Conservation (phyloP, 495 filamentous ascomycete genomes). For the Cudoniella acicularis region DNA sequence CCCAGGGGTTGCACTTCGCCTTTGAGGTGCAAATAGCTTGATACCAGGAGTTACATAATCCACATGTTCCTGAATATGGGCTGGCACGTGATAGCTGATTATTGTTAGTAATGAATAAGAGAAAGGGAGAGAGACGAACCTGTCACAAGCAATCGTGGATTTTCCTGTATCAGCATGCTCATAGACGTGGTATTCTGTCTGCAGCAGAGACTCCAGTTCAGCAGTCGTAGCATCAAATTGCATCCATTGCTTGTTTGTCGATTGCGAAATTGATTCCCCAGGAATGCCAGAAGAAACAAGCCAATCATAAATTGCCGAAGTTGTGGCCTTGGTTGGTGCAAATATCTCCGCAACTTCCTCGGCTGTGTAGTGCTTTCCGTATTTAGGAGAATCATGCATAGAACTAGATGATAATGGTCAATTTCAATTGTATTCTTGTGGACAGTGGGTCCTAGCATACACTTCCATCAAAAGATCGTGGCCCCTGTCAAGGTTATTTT, state of each 20-base stretch:
- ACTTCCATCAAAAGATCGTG: slow-evolving; percentile 15
- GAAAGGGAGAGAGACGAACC: slow-evolving; percentile 20
- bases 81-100: slow-evolving; percentile 46
- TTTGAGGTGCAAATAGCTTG: slow-evolving; percentile 28
- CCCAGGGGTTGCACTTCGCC: background rate
- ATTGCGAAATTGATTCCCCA: slow-evolving; percentile 15
- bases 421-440: slow-evolving; percentile 18
- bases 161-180: slow-evolving; percentile 37
- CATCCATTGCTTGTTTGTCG: slow-evolving; percentile 42
- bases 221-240: slow-evolving; percentile 48
- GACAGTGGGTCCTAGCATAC: slow-evolving; percentile 7
- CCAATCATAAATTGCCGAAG: slow-evolving; percentile 42
- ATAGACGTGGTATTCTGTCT: slow-evolving; percentile 55
- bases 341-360: slow-evolving; percentile 42
- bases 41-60: slow-evolving; percentile 59
- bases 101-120: background rate
- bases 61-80: slow-evolving; percentile 45
- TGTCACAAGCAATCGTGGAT: slow-evolving; percentile 26
- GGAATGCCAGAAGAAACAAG: slow-evolving; percentile 29
- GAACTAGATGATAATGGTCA: slow-evolving; percentile 38
- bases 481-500: slow-evolving; percentile 39
- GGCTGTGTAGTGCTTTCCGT: slow-evolving; percentile 43
- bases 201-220: slow-evolving; percentile 52
- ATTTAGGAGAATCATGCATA: slow-evolving; percentile 38
- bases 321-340: slow-evolving; percentile 36